Percentiles rank a stretch among this genome's conserved stretches.
phyloP scores from a whole-genome alignment of 179 eudicot genomes.

The Corrigiola litoralis region DNA sequence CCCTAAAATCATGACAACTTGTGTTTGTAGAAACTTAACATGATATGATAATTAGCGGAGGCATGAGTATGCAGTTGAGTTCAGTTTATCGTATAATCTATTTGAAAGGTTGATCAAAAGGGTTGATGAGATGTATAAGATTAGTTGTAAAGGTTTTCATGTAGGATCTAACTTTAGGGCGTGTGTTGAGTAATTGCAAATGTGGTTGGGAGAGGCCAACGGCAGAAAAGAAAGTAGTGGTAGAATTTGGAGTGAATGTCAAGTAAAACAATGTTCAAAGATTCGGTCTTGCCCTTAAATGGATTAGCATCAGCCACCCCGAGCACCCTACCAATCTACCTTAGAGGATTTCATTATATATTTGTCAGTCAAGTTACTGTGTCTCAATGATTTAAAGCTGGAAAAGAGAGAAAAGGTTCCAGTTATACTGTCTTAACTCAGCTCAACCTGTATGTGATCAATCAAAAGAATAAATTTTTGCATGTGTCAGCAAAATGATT shows the following conservation, averaged over 20 bases:
- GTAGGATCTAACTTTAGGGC: too few relatives aligned
- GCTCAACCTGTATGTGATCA: neutral
- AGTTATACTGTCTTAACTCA: neutral
- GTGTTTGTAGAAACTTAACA: too few relatives aligned
- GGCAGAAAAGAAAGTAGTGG: neutral
- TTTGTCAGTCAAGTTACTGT: neutral
- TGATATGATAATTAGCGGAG: too few relatives aligned
- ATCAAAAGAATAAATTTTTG: neutral
- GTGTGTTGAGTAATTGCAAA: neutral
- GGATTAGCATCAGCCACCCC: slow-evolving; percentile 11
- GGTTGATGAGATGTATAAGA: too few relatives aligned
- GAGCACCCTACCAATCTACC: too few relatives aligned
- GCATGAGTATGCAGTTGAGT: too few relatives aligned
- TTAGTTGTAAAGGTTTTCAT: neutral
- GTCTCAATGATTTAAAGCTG: too few relatives aligned
- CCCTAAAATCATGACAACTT: too few relatives aligned
- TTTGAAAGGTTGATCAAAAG: too few relatives aligned
- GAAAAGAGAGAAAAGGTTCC: neutral
- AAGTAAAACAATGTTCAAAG: slow-evolving; percentile 25
- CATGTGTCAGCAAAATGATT: neutral
- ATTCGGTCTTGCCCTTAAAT: neutral
- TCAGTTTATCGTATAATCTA: too few relatives aligned
- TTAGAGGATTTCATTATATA: too few relatives aligned
- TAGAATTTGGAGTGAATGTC: slow-evolving; percentile 8
- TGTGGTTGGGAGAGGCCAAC: neutral